Evolutionary conservation across 768 basidiomycete species (phyloP).

Genomic region (Mycena polygramma): DNA sequence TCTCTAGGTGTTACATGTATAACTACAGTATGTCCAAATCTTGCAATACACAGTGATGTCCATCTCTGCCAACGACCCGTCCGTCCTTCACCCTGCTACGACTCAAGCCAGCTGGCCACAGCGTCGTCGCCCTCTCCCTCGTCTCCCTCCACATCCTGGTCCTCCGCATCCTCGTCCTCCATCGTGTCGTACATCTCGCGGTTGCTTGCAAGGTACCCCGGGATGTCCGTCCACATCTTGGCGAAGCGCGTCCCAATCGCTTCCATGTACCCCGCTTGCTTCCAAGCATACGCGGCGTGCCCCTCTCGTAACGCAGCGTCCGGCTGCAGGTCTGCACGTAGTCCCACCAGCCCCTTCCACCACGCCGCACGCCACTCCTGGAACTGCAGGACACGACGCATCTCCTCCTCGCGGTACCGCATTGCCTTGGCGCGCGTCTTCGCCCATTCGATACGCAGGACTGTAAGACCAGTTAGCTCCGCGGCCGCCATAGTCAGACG

Average conservation of each 20-base stretch:
- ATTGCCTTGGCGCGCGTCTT: not conserved
- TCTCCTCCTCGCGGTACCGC: slow-evolving; percentile 27
- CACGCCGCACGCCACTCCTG: slow-evolving; percentile 32
- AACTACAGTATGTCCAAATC: too few relatives aligned
- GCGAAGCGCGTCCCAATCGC: not conserved
- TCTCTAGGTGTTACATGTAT: too few relatives aligned
- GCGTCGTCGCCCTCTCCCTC: too few relatives aligned
- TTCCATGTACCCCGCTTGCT: not conserved
- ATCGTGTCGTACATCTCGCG: too few relatives aligned
- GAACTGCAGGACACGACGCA: slow-evolving; percentile 34
- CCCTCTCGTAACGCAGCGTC: not conserved
- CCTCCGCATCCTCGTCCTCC: too few relatives aligned
- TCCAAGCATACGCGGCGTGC: not conserved
- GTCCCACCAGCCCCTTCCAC: slow-evolving; percentile 29
- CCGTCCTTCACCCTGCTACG: too few relatives aligned
- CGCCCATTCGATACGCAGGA: not conserved
- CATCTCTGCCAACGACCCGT: too few relatives aligned
- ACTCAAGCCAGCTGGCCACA: too few relatives aligned
- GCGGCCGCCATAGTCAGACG: not conserved
- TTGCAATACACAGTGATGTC: too few relatives aligned
- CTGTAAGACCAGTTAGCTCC: not conserved
- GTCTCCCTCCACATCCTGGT: too few relatives aligned
- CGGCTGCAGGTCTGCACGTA: not conserved
- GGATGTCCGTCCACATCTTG: not conserved
- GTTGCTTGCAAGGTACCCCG: not conserved